phyloP scores from a whole-genome alignment of 805 yeast species.

The Lipomyces orientalis region DNA sequence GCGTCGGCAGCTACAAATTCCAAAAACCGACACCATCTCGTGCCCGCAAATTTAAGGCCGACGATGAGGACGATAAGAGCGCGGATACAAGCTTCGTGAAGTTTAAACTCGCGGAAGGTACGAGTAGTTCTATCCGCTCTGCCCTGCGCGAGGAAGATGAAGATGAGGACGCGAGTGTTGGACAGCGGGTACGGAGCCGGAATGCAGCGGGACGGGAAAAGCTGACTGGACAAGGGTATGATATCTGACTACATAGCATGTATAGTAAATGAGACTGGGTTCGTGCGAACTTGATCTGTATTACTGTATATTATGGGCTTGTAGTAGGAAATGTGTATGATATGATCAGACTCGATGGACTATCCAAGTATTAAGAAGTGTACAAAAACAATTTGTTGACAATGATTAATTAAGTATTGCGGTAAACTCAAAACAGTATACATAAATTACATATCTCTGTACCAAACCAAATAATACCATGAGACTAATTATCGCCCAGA shows the following conservation, averaged over 20 bases:
- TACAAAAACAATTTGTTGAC: too few species aligned
- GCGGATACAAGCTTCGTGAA: slow-evolving; percentile 4
- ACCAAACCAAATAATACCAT: neutral
- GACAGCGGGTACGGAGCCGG: slow-evolving; percentile 3
- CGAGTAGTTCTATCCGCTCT: slow-evolving; percentile 4
- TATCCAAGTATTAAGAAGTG: too few species aligned
- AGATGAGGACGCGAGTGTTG: neutral
- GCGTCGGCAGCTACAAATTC: slow-evolving; percentile 26
- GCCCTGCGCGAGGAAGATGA: slow-evolving; percentile 12
- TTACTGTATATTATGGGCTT: neutral
- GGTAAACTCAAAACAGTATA: neutral
- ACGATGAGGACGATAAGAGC: slow-evolving; percentile 8
- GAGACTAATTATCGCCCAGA: neutral
- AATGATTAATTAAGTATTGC: neutral
- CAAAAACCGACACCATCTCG: slow-evolving; percentile 7
- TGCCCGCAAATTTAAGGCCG: neutral
- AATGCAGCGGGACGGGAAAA: slow-evolving; percentile 4
- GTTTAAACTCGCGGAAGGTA: slow-evolving; percentile 14
- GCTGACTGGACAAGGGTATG: neutral
- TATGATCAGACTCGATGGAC: neutral
- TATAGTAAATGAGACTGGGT: neutral
- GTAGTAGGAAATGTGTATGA: neutral
- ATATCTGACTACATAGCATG: neutral
- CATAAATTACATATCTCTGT: neutral
- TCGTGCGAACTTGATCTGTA: neutral